phyloP scores from a whole-genome alignment of 257 asterid species.

The Scutellaria baicalensis region DNA sequence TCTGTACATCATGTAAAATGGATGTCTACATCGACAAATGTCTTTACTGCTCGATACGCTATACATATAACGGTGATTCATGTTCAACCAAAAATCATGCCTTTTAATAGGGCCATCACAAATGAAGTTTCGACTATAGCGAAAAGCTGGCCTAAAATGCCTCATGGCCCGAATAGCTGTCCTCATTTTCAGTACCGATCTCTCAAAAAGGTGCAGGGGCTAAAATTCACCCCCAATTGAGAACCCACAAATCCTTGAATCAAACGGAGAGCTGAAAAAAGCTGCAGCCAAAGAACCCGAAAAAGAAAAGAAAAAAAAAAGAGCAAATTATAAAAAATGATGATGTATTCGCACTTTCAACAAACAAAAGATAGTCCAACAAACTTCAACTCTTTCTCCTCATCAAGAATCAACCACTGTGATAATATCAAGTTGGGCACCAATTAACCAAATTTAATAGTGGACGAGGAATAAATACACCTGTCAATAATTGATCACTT shows the following conservation, averaged over 20 bases:
- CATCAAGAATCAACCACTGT: conserved; percentile 11
- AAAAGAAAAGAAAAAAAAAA: neutral
- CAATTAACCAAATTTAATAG: neutral
- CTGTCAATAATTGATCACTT: neutral
- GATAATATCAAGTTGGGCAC: neutral
- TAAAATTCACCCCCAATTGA: conserved; percentile 1
- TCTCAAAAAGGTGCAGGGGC: neutral
- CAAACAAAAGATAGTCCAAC: neutral
- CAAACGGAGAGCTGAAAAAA: conserved; percentile 11
- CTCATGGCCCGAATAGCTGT: conserved; percentile 34
- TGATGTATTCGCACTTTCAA: conserved; percentile 12
- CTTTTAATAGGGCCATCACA: conserved; percentile 22
- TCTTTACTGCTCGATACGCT: conserved; percentile 29
- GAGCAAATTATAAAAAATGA: neutral
- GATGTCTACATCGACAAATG: conserved; percentile 27
- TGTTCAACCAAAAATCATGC: conserved; percentile 21
- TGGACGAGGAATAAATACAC: neutral
- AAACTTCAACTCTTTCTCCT: neutral
- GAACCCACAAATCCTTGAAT: conserved; percentile 7
- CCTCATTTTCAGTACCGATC: conserved; percentile 43
- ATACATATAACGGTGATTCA: conserved; percentile 17
- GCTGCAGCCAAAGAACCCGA: conserved; percentile 13
- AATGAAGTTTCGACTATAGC: conserved; percentile 15
- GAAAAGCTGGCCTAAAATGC: conserved; percentile 37
- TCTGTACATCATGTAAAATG: conserved; percentile 30